Evolutionary conservation across 1,284 basidiomycete genomes (phyloP).

Genomic region (Pascua guehoae): DNA sequence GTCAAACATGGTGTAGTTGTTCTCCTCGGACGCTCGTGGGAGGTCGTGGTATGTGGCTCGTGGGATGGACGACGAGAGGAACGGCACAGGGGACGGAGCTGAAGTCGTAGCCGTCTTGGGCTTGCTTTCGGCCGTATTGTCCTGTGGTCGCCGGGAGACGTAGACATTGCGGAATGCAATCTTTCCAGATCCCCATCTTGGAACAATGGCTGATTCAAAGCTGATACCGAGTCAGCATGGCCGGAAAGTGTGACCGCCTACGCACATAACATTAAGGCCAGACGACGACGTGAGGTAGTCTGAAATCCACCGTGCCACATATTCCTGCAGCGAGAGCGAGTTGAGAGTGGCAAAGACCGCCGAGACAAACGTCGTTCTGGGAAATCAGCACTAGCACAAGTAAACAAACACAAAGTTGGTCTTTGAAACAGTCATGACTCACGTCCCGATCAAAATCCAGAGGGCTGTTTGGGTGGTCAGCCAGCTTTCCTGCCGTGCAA

Average conservation of each 20-base stretch:
- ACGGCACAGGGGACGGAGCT: slow-evolving; percentile 35
- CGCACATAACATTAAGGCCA: slow-evolving; percentile 78
- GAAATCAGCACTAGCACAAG: slow-evolving; percentile 8
- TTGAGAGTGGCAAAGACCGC: slow-evolving; percentile 86
- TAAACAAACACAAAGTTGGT: background rate
- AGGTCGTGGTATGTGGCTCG: slow-evolving; percentile 36
- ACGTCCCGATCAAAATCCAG: slow-evolving; percentile 94
- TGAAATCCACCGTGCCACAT: slow-evolving; percentile 82
- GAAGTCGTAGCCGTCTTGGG: slow-evolving; percentile 17
- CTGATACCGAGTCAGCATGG: slow-evolving; percentile 17
- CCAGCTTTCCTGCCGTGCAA: background rate
- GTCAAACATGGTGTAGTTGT: slow-evolving; percentile 83
- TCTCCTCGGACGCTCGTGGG: slow-evolving; percentile 26
- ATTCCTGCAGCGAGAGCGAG: slow-evolving; percentile 86
- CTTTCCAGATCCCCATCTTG: slow-evolving; percentile 92
- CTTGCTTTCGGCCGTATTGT: slow-evolving; percentile 33
- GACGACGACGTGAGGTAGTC: slow-evolving; percentile 91
- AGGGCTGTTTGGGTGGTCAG: slow-evolving; percentile 22
- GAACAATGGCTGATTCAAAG: slow-evolving; percentile 96
- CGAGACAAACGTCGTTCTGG: slow-evolving; percentile 90
- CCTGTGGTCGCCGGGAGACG: slow-evolving; percentile 70
- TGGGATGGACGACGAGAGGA: slow-evolving; percentile 37
- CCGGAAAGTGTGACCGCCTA: background rate
- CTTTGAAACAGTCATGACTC: slow-evolving; percentile 45
- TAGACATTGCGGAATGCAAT: slow-evolving; percentile 98